Base-by-base conservation (phyloP, 1,284 basidiomycete species). In the Leccinum pallidistipes region DNA sequence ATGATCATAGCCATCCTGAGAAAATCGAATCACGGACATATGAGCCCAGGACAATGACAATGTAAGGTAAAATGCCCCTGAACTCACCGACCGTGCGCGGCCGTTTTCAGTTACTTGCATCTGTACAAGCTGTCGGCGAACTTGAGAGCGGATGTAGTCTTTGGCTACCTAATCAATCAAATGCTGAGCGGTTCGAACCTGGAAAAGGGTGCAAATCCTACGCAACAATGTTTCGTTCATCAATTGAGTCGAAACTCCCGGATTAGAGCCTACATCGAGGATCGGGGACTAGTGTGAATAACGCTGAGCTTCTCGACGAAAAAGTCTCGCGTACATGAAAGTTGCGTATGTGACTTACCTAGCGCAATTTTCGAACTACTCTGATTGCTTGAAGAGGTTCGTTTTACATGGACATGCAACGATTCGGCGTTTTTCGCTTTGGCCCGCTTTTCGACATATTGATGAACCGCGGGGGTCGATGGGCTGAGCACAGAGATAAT, bases 281-380 rank as follows among this genome's bases (percentile, higher is more conserved):
- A 98, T 90, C 21, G 97, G 97, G 78, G 99, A 99, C 76, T 99
- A 52, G 86, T 86, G 68, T 99, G 80, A 72, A 99, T 99, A 40
- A 90, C 91, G 61, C 91, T 90, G 38, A 99, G 86, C 77, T 98
- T 98, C 79, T 99, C 97, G 68, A 97, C 95, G 69, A 99, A 98
- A 14, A 93, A 86, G 75, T 98, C 95, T 77, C 98, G 96, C 1
- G 96, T 97, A 78, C 98, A 99, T 99, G 98, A 77, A 98, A 92
- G 69, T 92, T 90, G 62, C 94, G 86, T 75, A 95, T 96, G 60
- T 95, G 88, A 65, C 92, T 97, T 68, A 94, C 91, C 91, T 93
- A 64, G 50, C 31, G 50, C 34, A 31, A 18, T 65, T 45, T 54
- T 16, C 50, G 50, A 29, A 49, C 38, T n/a, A 29, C 54, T 52